Percentiles rank a stretch among this genome's conserved stretches.
Conservation (phyloP, 164 flowering plant genomes). For the Pachysandra terminalis region DNA sequence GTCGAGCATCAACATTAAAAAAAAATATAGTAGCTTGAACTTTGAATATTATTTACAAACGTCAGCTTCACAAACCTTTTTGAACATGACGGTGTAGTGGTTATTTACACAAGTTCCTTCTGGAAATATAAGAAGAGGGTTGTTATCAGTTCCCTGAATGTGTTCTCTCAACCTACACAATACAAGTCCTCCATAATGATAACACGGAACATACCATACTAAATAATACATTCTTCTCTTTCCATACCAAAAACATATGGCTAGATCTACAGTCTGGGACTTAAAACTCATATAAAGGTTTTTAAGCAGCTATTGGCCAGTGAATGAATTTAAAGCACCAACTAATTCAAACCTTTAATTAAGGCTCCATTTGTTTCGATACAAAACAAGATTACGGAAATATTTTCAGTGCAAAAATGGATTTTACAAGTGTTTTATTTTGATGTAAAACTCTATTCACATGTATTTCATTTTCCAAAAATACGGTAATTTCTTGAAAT, state of each 20-base stretch:
- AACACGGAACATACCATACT: neutral
- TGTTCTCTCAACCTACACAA: constrained; percentile 81
- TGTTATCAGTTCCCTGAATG: constrained; percentile 71
- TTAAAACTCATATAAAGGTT: too few relatives aligned
- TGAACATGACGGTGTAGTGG: constrained; percentile 93
- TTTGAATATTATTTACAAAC: neutral
- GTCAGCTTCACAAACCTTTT: constrained; percentile 55
- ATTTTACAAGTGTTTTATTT: too few relatives aligned
- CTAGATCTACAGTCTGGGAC: too few relatives aligned
- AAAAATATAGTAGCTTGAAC: neutral
- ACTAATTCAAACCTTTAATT: too few relatives aligned
- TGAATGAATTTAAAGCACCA: too few relatives aligned
- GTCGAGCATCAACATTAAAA: neutral
- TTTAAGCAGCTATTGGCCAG: too few relatives aligned
- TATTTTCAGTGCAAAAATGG: too few relatives aligned
- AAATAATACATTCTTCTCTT: neutral
- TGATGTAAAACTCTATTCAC: too few relatives aligned
- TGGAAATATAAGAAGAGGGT: constrained; percentile 98
- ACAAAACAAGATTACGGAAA: too few relatives aligned
- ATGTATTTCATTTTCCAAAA: too few relatives aligned
- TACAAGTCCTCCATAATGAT: constrained; percentile 1
- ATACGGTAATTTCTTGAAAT: too few relatives aligned
- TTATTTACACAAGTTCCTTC: constrained; percentile 99
- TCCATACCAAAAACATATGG: constrained; percentile 1
- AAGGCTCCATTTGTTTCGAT: too few relatives aligned